These are phyloP conservation scores for Salix dunnii DNA, from an alignment of 345 rosid genomes.

Conservation along the genomic window DNA sequence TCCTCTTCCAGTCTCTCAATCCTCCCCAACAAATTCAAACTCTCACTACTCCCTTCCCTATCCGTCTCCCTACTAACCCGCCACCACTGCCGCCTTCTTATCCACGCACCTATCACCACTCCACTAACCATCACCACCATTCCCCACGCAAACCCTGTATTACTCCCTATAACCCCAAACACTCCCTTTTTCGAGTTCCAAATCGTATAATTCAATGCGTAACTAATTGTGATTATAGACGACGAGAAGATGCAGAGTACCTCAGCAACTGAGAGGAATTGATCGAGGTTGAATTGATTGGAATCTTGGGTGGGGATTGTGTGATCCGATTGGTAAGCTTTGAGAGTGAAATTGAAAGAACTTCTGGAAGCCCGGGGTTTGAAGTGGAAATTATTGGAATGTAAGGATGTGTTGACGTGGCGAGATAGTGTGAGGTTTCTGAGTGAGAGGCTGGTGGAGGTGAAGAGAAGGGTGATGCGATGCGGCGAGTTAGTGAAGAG, in stretches of 20 bases:
- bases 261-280: conserved; percentile 53
- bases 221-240: conserved; percentile 42
- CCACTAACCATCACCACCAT: conserved; percentile 51
- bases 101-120: conserved; percentile 54
- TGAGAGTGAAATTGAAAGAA: conserved; percentile 2
- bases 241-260: conserved; percentile 56
- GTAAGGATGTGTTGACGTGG: conserved; percentile 20
- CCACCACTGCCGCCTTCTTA: conserved; percentile 77
- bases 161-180: conserved; percentile 49
- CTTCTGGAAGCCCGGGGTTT: conserved; percentile 4
- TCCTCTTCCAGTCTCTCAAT: conserved; percentile 88
- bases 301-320: not conserved
- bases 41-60: conserved; percentile 26
- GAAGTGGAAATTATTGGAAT: conserved; percentile 6
- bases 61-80: conserved; percentile 44
- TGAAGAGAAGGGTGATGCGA: conserved; percentile 33
- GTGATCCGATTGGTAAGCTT: conserved; percentile 17
- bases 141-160: conserved; percentile 47
- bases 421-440: conserved; percentile 21
- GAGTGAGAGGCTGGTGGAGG: conserved; percentile 12
- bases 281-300: conserved; percentile 37
- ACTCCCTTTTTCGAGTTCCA: conserved; percentile 27
- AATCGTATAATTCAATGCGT: conserved; percentile 45
- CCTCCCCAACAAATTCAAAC: conserved; percentile 54
- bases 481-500: conserved; percentile 32